Evolutionary conservation across 306 rosid species (phyloP), one percentile per base, ranked within the genome.

Genomic region (Ziziphus jujuba): DNA sequence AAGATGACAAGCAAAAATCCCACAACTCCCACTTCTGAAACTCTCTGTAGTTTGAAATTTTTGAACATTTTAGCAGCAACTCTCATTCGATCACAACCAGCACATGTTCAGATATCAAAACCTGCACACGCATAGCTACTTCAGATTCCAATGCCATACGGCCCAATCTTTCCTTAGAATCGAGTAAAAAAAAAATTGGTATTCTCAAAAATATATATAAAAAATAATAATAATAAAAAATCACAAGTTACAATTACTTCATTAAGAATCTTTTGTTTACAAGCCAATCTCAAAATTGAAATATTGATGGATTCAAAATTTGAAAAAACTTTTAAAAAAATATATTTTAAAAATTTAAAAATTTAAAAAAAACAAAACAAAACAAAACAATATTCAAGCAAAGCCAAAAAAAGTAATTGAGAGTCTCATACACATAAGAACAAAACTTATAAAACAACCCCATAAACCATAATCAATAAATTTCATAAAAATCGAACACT

Each of bases 51-150:
- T 55, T 74, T 83, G 61, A 79, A 63, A 67, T 67, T 74, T 47
- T 69, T 55, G 47, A 66, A 79, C 96, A 93, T 93, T 78, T 77
- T 85, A 55, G 70, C 61, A 55, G 70, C 61, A 72, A 38, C 68
- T 62, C 73, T 72, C 63, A 25, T 48, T 49, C 10, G 25, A 54
- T 63, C 36, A 50, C 60, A 74, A 61, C 64, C 59, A 69, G 52
- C 65, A 52, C 66, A 62, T 56, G 71, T 45, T 38, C 71, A 72
- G 56, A 72, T 38, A 69, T 60, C 28, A 81, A 62, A 28, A 69
- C 90, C 91, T 87, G 85, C 80, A 72, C 53, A 82, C 8, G 40
- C 59, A 73, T 13, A 58, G 66, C 72, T 43, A 52, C 54, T 55
- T 74, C 75, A 60, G 63, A 70, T 65, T 63, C 38, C 43, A 53